phyloP scores from a whole-genome alignment of 1,284 basidiomycete genomes.

The Fomitopsis pinicola region DNA sequence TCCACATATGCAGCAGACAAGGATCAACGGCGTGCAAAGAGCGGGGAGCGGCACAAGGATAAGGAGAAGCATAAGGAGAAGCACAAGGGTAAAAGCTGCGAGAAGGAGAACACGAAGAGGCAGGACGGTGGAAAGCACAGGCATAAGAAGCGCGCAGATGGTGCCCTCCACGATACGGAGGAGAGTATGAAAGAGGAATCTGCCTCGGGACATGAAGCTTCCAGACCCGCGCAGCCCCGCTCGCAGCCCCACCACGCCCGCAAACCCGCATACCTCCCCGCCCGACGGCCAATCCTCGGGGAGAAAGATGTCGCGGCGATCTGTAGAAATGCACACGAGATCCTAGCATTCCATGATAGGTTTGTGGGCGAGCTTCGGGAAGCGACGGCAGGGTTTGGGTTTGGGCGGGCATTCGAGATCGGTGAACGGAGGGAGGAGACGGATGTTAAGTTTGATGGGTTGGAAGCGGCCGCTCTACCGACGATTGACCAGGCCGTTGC shows the following conservation, averaged over 20 bases:
- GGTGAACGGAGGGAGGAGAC: conserved; percentile 3
- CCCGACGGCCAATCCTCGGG: conserved; percentile 36
- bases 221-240: not conserved
- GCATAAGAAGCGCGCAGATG: not conserved
- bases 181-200: conserved; percentile 9
- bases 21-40: conserved; percentile 2
- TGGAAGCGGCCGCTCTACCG: conserved; percentile 10
- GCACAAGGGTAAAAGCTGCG: not conserved
- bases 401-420: conserved; percentile 17
- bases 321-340: conserved; percentile 67
- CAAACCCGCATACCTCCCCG: conserved; percentile 28
- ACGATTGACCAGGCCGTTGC: conserved; percentile 22
- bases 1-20: conserved; percentile 8
- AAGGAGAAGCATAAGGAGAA: conserved; percentile 6
- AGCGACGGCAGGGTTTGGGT: conserved; percentile 52
- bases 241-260: conserved; percentile 25
- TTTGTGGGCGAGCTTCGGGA: conserved; percentile 59
- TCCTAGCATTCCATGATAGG: conserved; percentile 72
- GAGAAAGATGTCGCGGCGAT: conserved; percentile 53
- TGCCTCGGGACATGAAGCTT: conserved; percentile 2
- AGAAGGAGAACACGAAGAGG: conserved; percentile 6
- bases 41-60: conserved; percentile 3
- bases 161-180: not conserved
- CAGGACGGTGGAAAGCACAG: not conserved
- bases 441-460: conserved; percentile 3